Conservation (phyloP, 2,329 filamentous ascomycete genomes). For the Diaporthe eres region DNA sequence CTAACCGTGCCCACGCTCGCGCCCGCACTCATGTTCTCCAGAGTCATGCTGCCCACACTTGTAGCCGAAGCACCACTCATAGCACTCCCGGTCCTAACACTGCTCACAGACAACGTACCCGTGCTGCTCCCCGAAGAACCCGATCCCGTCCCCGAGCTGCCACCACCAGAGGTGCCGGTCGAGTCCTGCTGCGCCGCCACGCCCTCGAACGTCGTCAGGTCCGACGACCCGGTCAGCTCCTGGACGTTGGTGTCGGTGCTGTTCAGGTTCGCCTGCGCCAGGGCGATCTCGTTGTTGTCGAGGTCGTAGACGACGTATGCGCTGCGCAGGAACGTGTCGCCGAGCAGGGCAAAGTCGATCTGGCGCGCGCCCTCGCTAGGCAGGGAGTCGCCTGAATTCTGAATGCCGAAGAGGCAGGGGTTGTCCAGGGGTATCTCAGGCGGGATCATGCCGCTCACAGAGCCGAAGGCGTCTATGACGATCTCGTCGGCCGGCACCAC, state of each 20-base stretch:
- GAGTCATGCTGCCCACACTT: conserved; percentile 22
- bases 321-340: conserved; percentile 62
- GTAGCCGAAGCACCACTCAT: conserved; percentile 35
- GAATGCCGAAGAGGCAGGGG: conserved; percentile 70
- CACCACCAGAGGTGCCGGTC: conserved; percentile 24
- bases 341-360: conserved; percentile 55
- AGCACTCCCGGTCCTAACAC: conserved; percentile 8
- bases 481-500: conserved; percentile 53
- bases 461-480: conserved; percentile 56
- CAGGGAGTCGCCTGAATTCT: conserved; percentile 50
- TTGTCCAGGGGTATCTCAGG: conserved; percentile 56
- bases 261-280: conserved; percentile 68
- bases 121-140: conserved; percentile 9
- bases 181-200: conserved; percentile 54
- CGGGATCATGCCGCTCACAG: conserved; percentile 46
- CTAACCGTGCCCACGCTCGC: conserved; percentile 2
- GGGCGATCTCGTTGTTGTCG: conserved; percentile 62
- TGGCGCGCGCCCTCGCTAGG: conserved; percentile 15
- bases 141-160: conserved; percentile 4
- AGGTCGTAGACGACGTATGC: conserved; percentile 71
- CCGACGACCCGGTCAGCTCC: conserved; percentile 57
- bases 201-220: conserved; percentile 60
- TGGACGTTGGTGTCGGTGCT: conserved; percentile 59
- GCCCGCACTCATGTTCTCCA: not conserved
- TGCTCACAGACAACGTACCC: conserved; percentile 30